phyloP scores from a whole-genome alignment of 768 basidiomycete genomes.

The Leccinum imitatum region DNA sequence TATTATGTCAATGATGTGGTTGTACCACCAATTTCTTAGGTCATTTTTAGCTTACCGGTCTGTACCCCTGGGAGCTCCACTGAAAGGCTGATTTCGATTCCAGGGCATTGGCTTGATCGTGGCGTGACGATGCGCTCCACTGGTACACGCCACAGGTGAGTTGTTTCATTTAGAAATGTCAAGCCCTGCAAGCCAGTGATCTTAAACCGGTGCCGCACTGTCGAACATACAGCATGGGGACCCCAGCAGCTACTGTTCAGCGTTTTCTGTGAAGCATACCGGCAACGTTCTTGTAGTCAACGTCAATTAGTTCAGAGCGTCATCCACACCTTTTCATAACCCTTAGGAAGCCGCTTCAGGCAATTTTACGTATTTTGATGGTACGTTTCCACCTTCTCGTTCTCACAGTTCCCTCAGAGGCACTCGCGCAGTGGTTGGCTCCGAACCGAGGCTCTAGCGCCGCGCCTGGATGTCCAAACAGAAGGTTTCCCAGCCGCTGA shows the following conservation, averaged over 20 bases:
- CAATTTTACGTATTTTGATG: not conserved
- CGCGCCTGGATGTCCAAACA: not conserved
- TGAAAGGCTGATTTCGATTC: too few species aligned
- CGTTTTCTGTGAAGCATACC: too few species aligned
- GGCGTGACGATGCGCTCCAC: not conserved
- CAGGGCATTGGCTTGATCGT: not conserved
- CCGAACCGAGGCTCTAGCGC: not conserved
- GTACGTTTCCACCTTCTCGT: not conserved
- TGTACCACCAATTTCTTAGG: not conserved
- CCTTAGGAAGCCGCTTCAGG: not conserved
- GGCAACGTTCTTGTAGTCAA: not conserved
- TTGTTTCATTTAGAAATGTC: not conserved
- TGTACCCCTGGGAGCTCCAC: not conserved
- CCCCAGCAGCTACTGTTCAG: too few species aligned
- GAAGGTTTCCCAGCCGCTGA: too few species aligned
- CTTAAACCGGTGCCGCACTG: not conserved
- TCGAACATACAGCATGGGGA: not conserved
- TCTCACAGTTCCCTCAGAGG: not conserved
- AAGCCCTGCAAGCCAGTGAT: not conserved
- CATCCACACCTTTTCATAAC: too few species aligned
- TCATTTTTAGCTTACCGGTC: not conserved
- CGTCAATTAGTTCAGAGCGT: not conserved
- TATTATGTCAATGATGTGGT: not conserved
- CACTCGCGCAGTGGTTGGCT: not conserved
- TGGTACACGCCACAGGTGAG: not conserved